These are phyloP conservation scores for Thermothielavioides terrestris DNA, from an alignment of 495 filamentous ascomycete genomes.

Conservation along the genomic window DNA sequence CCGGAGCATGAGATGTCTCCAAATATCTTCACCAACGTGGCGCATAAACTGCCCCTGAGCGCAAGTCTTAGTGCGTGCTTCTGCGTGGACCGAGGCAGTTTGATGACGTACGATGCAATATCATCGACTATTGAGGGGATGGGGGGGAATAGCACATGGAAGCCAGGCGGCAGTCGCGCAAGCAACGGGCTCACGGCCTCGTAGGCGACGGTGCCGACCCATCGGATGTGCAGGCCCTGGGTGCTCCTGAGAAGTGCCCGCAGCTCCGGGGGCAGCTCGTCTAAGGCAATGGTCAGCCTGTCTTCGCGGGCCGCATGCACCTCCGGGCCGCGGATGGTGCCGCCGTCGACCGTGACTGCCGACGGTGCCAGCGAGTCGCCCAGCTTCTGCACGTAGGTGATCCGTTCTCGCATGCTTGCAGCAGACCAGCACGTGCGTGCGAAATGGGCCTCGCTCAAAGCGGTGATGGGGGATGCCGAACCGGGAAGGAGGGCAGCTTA, in stretches of 20 bases:
- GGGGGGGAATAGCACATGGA: conserved; percentile 76
- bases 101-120: conserved; percentile 26
- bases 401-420: conserved; percentile 66
- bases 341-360: conserved; percentile 43
- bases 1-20: conserved; percentile 46
- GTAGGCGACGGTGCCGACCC: conserved; percentile 53
- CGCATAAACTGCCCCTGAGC: conserved; percentile 52
- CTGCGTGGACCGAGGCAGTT: neutral
- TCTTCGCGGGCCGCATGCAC: conserved; percentile 69
- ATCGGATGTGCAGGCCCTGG: conserved; percentile 73
- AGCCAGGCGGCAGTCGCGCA: conserved; percentile 65
- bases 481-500: neutral
- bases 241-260: conserved; percentile 52
- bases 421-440: too few relatives aligned
- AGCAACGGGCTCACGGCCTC: conserved; percentile 57
- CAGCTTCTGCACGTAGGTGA: conserved; percentile 65
- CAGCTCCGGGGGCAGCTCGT: conserved; percentile 67
- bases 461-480: neutral
- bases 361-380: conserved; percentile 53
- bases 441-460: neutral
- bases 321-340: conserved; percentile 45
- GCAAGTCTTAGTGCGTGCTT: neutral
- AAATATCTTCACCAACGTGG: conserved; percentile 53
- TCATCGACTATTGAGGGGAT: conserved; percentile 43
- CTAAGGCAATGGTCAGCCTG: conserved; percentile 59